Evolutionary conservation across 495 filamentous ascomycete genomes (phyloP).

Genomic region (Aspergillus incahuasiensis): DNA sequence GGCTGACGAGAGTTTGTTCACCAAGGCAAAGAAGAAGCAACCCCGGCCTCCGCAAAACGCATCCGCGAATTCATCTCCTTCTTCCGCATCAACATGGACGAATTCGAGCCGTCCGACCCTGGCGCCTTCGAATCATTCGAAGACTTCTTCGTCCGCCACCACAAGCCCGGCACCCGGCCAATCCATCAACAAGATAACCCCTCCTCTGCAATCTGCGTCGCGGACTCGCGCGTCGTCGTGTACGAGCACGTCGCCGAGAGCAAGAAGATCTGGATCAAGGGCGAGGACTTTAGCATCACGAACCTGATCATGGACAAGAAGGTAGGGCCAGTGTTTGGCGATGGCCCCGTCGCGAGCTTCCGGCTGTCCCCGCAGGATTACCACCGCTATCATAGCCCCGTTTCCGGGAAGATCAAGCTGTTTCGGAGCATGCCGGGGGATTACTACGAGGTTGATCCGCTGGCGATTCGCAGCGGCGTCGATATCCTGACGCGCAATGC

Average conservation of each 20-base stretch:
- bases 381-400: constrained; percentile 45
- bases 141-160: constrained; percentile 43
- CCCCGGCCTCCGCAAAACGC: constrained; percentile 15
- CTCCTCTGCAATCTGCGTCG: constrained; percentile 28
- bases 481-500: constrained; percentile 26
- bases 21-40: constrained; percentile 9
- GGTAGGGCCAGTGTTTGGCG: constrained; percentile 29
- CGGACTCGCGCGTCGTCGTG: constrained; percentile 38
- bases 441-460: constrained; percentile 40
- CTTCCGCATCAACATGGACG: constrained; percentile 35
- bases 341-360: constrained; percentile 39
- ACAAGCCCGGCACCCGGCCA: constrained; percentile 31
- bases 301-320: constrained; percentile 31
- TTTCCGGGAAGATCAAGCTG: constrained; percentile 29
- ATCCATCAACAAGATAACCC: constrained; percentile 31
- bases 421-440: constrained; percentile 29
- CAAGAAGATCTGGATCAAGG: constrained; percentile 45
- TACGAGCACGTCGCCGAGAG: constrained; percentile 32
- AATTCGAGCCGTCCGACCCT: constrained; percentile 30
- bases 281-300: constrained; percentile 35
- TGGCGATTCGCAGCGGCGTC: constrained; percentile 17
- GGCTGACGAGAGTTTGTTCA: background rate
- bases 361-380: constrained; percentile 43
- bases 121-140: constrained; percentile 34
- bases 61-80: constrained; percentile 34